Evolutionary conservation across 805 yeast species (phyloP).

Genomic region (Suhomyces vadensis): DNA sequence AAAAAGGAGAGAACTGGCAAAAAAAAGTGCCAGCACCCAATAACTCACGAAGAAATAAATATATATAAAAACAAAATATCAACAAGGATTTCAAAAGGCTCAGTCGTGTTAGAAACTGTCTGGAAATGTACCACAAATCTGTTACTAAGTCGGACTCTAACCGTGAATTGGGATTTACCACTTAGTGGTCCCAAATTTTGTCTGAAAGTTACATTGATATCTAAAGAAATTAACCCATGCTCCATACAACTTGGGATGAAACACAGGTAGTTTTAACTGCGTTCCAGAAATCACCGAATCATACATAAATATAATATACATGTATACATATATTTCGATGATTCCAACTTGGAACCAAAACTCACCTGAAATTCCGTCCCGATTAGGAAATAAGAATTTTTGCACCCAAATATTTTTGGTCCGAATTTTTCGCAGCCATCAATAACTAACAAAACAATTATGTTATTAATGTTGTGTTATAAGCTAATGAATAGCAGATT

Average conservation of each 20-base stretch:
- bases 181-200: too few species aligned
- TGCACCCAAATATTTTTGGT: slow-evolving; percentile 3
- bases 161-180: too few species aligned
- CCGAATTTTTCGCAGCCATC: neutral
- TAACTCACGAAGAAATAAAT: slow-evolving; percentile 2
- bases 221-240: neutral
- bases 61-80: neutral
- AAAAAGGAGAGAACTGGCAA: neutral
- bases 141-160: too few species aligned
- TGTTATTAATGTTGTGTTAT: neutral
- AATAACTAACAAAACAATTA: neutral
- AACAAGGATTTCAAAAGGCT: neutral
- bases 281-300: neutral
- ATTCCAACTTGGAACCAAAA: neutral
- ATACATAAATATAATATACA: too few species aligned
- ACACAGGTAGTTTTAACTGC: too few species aligned
- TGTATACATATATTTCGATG: neutral
- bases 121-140: neutral
- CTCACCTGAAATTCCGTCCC: neutral
- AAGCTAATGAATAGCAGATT: neutral
- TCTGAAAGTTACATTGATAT: neutral
- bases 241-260: neutral
- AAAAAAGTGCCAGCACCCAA: neutral
- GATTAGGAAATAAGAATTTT: neutral
- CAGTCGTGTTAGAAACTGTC: neutral